phyloP scores from a whole-genome alignment of 2,329 filamentous ascomycete genomes.

The Penicillium janthinellum region DNA sequence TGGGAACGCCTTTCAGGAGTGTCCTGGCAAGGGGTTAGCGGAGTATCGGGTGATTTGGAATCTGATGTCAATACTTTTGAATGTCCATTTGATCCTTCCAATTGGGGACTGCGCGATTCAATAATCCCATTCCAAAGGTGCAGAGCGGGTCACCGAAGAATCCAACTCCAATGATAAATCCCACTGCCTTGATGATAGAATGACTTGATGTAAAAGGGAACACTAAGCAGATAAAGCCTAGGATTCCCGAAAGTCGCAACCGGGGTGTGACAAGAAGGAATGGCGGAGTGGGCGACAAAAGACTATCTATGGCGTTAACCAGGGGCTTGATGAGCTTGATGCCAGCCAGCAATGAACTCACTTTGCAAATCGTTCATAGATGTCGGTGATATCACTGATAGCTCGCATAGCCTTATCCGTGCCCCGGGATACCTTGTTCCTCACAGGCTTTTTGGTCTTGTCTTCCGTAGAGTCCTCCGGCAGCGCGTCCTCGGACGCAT shows the following conservation, averaged over 20 bases:
- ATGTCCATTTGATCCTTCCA: constrained; percentile 78
- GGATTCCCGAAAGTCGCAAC: constrained; percentile 56
- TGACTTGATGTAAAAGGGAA: constrained; percentile 61
- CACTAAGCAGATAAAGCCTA: constrained; percentile 55
- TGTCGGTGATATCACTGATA: constrained; percentile 62
- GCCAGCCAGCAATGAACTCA: constrained; percentile 26
- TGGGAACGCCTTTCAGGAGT: constrained; percentile 77
- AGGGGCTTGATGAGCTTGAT: neutral
- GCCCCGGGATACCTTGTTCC: constrained; percentile 65
- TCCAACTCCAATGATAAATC: constrained; percentile 67
- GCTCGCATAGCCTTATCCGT: constrained; percentile 60
- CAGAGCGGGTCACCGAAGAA: constrained; percentile 82
- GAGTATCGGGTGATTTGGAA: too few species aligned
- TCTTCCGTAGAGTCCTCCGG: constrained; percentile 52
- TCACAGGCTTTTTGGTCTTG: constrained; percentile 79
- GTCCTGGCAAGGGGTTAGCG: constrained; percentile 49
- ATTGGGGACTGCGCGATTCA: constrained; percentile 58
- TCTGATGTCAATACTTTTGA: constrained; percentile 52
- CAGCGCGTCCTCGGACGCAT: constrained; percentile 56
- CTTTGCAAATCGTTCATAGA: constrained; percentile 66
- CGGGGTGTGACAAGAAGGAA: constrained; percentile 60
- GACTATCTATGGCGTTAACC: constrained; percentile 37
- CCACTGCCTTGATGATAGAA: constrained; percentile 65
- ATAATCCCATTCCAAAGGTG: constrained; percentile 56
- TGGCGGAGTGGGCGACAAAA: constrained; percentile 63